Evolutionary conservation across 2,329 filamentous ascomycete species (phyloP), one percentile per base, ranked within the genome.

Genomic region (Scedosporium dehoogii): DNA sequence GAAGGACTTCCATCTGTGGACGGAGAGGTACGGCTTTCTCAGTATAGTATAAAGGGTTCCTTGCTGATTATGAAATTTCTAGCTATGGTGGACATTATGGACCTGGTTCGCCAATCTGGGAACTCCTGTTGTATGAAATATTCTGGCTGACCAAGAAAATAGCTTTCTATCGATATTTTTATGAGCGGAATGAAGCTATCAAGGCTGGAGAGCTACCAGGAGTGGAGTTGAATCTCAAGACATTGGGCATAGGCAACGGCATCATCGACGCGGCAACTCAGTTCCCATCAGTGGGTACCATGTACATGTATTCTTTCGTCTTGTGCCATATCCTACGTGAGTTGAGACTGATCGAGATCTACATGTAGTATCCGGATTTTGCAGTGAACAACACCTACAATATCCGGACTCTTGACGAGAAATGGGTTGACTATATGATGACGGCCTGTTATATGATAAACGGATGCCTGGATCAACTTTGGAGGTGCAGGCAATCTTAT

Each of bases 201-300:
- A 79, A 79, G 61, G 81, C 85, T 2, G 86, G 85, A 0, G 77
- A 84, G 70, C 87, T 81, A 1, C 75, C 81, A 66, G 81, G 71
- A 5, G 76, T 81, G 44, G 68, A 74, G 41, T 75, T 88, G 27
- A 76, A 80, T 41, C 68, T 78, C 59, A 78, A 81, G 68, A 57
- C 62, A 2, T n/a, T 62, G 25, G 60, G 60, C 3, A 62, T 62
- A 16, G 29, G 48, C 18, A 62, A 57, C 27, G 60, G 60, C 5
- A 42, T 62, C 18, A 46, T 62, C 44, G 60, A 62, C 29, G 53
- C 53, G 23, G 48, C 16, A 46, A 62, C 23, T 14, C 60, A 62
- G 48, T 56, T 62, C 12, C 51, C 60, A 14, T 41, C 29, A 9
- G 60, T 62, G 29, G 41, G 60, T 57, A 14, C 1, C 23, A 12